A percentile compares a stretch with the other conserved stretches of the same genome.
phyloP scores from a whole-genome alignment of 2,329 filamentous ascomycete genomes.

The Didymella pinodella region DNA sequence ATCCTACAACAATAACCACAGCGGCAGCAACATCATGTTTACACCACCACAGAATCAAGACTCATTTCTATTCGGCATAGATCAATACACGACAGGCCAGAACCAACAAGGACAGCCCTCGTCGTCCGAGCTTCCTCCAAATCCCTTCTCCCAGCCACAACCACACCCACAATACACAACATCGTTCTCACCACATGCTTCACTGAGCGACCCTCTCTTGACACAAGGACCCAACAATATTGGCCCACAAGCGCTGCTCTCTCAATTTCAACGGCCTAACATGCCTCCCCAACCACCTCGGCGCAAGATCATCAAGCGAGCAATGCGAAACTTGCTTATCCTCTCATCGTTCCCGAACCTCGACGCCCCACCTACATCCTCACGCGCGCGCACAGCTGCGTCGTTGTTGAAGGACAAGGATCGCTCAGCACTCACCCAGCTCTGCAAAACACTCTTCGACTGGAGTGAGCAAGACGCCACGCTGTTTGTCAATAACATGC shows the following conservation, averaged over 20 bases:
- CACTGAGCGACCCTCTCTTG: slow-evolving; percentile 43
- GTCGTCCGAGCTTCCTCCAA: slow-evolving; percentile 33
- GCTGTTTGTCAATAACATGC: slow-evolving; percentile 47
- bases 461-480: slow-evolving; percentile 44
- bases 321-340: slow-evolving; percentile 65
- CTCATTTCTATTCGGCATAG: slow-evolving; percentile 50
- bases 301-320: slow-evolving; percentile 56
- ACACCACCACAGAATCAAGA: slow-evolving; percentile 43
- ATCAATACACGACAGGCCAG: slow-evolving; percentile 43
- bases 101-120: slow-evolving; percentile 28
- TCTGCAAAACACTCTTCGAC: slow-evolving; percentile 55
- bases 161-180: slow-evolving; percentile 31
- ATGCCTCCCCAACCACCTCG: slow-evolving; percentile 33
- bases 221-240: slow-evolving; percentile 24
- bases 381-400: slow-evolving; percentile 61
- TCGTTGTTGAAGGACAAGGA: slow-evolving; percentile 46
- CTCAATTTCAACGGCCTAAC: slow-evolving; percentile 33
- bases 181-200: slow-evolving; percentile 35
- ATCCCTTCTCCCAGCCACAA: slow-evolving; percentile 36
- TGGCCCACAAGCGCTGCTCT: slow-evolving; percentile 33
- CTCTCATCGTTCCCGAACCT: slow-evolving; percentile 56
- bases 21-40: slow-evolving; percentile 36
- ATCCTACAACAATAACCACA: slow-evolving; percentile 34
- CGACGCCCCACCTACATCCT: slow-evolving; percentile 50
- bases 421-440: slow-evolving; percentile 62